Evolutionary conservation across 441 rosid species (phyloP), one percentile per base, ranked within the genome.

Genomic region (Eugenia klotzschiana): DNA sequence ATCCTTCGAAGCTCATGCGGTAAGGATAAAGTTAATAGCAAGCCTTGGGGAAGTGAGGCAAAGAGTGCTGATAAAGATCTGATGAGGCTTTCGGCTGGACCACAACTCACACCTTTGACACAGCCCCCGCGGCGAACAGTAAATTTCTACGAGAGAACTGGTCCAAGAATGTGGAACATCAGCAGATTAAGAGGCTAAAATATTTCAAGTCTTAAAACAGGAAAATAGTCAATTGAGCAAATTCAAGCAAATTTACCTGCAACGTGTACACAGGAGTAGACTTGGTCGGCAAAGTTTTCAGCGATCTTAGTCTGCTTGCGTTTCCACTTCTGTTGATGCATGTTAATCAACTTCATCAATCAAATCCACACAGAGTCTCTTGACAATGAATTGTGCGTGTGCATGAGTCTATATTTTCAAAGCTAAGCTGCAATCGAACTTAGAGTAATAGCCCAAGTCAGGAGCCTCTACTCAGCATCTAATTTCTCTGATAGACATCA

Each of bases 61-160:
- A 54, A 22, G 57, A 23, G 57, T 54, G 57, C 26, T 54, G 46
- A 37, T 20, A 22, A 69, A 69, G 77, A 69, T 37, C 77, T 69
- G 46, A 37, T 37, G 46, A 37, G 25, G 46, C 77, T 37, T 18
- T 69, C 15, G 3, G 46, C 49, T 20, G 40, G 8, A 69, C 22
- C 15, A 6, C 77, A 33, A 22, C 4, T 69, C 46, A 69, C 77
- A 20, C 58, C 56, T 80, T 80, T 51, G 82, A 80, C 25, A 95
- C 91, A 37, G 87, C 95, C 74, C 96, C 98, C 7, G 98, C 95
- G 7, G 94, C 97, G 84, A 96, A 95, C 74, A 95, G 91, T 73
- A 95, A 89, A 90, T 95, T 96, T 87, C 98, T 91, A 83, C 94
- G 89, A 26, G 98, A 96, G 87, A 94, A 96, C 98, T 96, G 92